A percentile compares a stretch with the other conserved stretches of the same genome.
These are phyloP conservation scores for Ichthyophthirius multifiliis DNA, from an alignment of 169 alveolate genomes.

Conservation along the genomic window DNA sequence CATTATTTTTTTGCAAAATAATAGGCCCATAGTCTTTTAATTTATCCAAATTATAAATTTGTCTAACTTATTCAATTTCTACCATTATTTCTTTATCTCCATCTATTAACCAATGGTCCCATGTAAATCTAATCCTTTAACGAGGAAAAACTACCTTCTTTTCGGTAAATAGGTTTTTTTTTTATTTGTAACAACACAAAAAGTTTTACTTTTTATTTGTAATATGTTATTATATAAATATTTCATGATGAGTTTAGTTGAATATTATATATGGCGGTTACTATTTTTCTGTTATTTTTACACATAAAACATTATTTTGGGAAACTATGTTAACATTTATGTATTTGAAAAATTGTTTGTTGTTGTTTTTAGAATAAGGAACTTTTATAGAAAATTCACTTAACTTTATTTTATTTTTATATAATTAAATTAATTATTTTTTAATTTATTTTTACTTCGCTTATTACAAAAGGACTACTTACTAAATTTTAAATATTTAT, in stretches of 20 bases:
- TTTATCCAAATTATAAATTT: not conserved
- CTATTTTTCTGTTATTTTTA: not conserved
- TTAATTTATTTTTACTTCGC: not conserved
- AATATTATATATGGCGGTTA: not conserved
- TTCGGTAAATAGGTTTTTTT: not conserved
- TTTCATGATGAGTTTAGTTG: not conserved
- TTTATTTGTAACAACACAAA: not conserved
- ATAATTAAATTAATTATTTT: no score
- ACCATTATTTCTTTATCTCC: not conserved
- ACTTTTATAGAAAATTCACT: not conserved
- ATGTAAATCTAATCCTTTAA: not conserved
- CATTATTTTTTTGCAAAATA: not conserved
- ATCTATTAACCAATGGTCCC: slow-evolving; percentile 1
- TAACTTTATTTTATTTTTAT: not conserved
- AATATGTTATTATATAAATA: not conserved
- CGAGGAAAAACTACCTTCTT: not conserved
- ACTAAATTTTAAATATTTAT: not conserved
- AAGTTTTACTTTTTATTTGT: not conserved
- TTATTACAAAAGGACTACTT: not conserved
- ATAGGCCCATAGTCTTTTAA: slow-evolving; percentile 1
- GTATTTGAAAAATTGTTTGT: not conserved
- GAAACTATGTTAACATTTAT: not conserved
- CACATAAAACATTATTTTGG: not conserved
- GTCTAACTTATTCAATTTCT: not conserved
- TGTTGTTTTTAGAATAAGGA: not conserved